Base-by-base conservation (phyloP, 306 rosid species). In the Trichosanthes cucumerina region DNA sequence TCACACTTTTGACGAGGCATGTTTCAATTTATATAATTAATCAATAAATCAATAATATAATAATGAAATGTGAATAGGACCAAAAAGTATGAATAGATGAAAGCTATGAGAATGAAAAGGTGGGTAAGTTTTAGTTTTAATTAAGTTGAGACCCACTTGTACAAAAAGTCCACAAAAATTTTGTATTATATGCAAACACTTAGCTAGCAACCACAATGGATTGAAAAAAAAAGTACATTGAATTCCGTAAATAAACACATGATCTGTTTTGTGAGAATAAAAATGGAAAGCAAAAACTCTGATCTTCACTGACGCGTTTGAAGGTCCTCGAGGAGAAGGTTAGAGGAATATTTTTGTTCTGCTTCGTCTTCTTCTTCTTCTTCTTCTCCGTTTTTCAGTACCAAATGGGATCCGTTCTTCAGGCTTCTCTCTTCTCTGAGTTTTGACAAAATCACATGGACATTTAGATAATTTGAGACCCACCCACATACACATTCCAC, bases 371-470 rank as follows among this genome's bases (percentile, higher is more conserved):
- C 66, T 43, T 49, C 52, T 21, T 31, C 79, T 31, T 44, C n/a
- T 15, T 68, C 4, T 41, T 44, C 31, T 71, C 53, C 52, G 53
- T 68, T 68, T 21, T 41, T 24, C 76, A 46, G 56, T 43, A 71
- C 76, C 14, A 26, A 73, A 44, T 14, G 59, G 53, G 58, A 13
- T 34, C 58, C 70, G 58, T 9, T 13, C 58, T 57, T 74, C 75
- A 4, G n/a, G 23, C 69, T 26, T 34, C n/a, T 39, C 36, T 76
- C 36, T 38, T 39, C n/a, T 78, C 38, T 26, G 44, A 62, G 72
- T 44, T 75, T 88, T 90, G 97, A 91, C 97, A 86, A 59, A 23
- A 68, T 91, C 98, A 93, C 91, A 90, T 91, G 98, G 92, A 88
- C 88, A 86, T 86, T 87, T 84, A 82, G 91, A 86, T 96, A 87